phyloP scores from a whole-genome alignment of 331 rosid genomes.

The Pyrus hybrid region DNA sequence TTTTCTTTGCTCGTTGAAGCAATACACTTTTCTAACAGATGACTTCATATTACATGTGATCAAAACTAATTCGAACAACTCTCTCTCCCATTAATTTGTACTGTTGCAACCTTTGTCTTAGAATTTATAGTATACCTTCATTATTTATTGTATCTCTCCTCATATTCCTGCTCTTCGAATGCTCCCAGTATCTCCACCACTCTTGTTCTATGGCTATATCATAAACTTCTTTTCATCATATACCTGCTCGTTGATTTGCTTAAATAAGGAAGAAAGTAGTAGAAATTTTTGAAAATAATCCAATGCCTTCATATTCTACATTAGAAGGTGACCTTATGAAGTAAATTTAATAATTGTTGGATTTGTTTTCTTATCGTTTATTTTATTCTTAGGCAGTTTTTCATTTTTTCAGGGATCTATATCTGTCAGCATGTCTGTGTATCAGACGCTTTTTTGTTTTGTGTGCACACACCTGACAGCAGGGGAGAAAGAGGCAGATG shows the following conservation, averaged over 20 bases:
- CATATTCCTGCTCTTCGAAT: neutral
- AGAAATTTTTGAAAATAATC: neutral
- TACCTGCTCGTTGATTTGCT: neutral
- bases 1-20: neutral
- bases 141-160: neutral
- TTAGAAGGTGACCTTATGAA: neutral
- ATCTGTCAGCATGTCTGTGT: constrained; percentile 86
- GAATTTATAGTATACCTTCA: neutral
- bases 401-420: constrained; percentile 66
- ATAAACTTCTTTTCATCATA: neutral
- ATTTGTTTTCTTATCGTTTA: neutral
- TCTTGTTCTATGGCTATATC: neutral
- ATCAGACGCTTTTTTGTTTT: constrained; percentile 85
- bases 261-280: neutral
- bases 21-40: neutral
- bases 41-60: neutral
- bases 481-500: constrained; percentile 77
- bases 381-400: neutral
- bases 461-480: constrained; percentile 85
- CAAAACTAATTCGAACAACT: neutral
- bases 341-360: neutral
- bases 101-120: neutral
- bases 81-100: neutral
- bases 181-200: neutral
- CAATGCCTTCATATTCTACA: neutral